These are phyloP conservation scores for Phellopilus nigrolimitatus DNA, from an alignment of 1,284 basidiomycete genomes.

Conservation along the genomic window DNA sequence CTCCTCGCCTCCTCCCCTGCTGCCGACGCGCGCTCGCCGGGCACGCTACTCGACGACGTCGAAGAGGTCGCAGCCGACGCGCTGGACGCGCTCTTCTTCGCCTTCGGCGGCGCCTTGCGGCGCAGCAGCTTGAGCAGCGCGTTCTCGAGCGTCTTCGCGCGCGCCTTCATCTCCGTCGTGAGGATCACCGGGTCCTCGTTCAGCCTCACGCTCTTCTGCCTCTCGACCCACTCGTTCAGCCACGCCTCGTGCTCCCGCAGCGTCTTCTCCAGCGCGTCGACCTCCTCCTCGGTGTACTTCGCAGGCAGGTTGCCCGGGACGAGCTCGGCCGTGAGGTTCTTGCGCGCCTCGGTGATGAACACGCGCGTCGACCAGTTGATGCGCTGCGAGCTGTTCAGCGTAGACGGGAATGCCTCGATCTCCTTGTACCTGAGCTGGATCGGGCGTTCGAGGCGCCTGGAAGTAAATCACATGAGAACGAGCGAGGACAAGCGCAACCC, in stretches of 20 bases:
- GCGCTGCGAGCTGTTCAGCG: constrained; percentile 73
- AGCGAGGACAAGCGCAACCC: not conserved
- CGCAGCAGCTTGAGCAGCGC: constrained; percentile 64
- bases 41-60: not conserved
- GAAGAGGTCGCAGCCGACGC: not conserved
- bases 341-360: constrained; percentile 76
- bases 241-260: constrained; percentile 77
- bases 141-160: constrained; percentile 74
- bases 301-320: constrained; percentile 50
- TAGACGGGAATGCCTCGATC: constrained; percentile 69
- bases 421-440: constrained; percentile 86
- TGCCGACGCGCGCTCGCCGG: not conserved
- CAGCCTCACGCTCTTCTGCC: constrained; percentile 67
- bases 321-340: constrained; percentile 63
- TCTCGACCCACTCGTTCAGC: constrained; percentile 74
- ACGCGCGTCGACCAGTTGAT: constrained; percentile 76
- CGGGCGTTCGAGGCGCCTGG: constrained; percentile 74
- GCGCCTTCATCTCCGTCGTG: constrained; percentile 76
- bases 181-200: constrained; percentile 81
- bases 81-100: not conserved
- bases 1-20: not conserved
- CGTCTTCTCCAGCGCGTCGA: constrained; percentile 68
- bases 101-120: constrained; percentile 49
- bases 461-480: constrained; percentile 1
- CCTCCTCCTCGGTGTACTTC: constrained; percentile 77